A percentile compares a stretch with the other conserved stretches of the same genome.
phyloP scores from a whole-genome alignment of 208 protist genomes.

The Strigomonas galati region DNA sequence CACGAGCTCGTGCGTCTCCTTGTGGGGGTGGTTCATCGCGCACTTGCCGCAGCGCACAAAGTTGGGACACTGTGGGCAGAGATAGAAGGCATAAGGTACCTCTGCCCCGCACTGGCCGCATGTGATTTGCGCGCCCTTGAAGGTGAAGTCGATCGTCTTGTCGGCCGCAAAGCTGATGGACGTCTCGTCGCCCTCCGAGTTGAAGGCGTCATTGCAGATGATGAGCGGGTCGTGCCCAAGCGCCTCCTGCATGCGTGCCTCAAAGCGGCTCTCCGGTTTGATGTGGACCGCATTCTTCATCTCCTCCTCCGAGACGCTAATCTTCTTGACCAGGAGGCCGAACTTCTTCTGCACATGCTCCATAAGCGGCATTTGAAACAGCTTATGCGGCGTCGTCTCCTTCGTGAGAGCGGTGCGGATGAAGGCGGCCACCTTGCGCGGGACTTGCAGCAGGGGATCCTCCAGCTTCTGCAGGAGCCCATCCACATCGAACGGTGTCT shows the following conservation, averaged over 20 bases:
- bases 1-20: slow-evolving; percentile 46
- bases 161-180: slow-evolving; percentile 21
- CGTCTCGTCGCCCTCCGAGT: slow-evolving; percentile 2
- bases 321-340: slow-evolving; percentile 15
- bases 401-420: slow-evolving; percentile 41
- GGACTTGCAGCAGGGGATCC: slow-evolving; percentile 16
- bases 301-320: slow-evolving; percentile 40
- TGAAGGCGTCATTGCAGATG: slow-evolving; percentile 27
- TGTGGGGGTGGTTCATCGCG: slow-evolving; percentile 51
- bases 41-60: slow-evolving; percentile 81
- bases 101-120: slow-evolving; percentile 66
- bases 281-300: slow-evolving; percentile 37
- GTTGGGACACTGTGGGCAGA: slow-evolving; percentile 45
- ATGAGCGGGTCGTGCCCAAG: slow-evolving; percentile 53
- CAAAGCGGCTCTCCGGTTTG: slow-evolving; percentile 42
- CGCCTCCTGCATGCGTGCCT: slow-evolving; percentile 53
- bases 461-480: slow-evolving; percentile 29
- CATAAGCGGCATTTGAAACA: slow-evolving; percentile 62
- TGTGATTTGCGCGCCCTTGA: slow-evolving; percentile 34
- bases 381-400: slow-evolving; percentile 24
- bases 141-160: slow-evolving; percentile 25
- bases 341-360: slow-evolving; percentile 1
- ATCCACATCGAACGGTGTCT: slow-evolving; percentile 24
- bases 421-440: slow-evolving; percentile 43
- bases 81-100: slow-evolving; percentile 55